Percentiles rank a stretch among this genome's conserved stretches.
Evolutionary conservation across 768 basidiomycete species (phyloP).

Genomic region (Xerocomellus dryophilus): DNA sequence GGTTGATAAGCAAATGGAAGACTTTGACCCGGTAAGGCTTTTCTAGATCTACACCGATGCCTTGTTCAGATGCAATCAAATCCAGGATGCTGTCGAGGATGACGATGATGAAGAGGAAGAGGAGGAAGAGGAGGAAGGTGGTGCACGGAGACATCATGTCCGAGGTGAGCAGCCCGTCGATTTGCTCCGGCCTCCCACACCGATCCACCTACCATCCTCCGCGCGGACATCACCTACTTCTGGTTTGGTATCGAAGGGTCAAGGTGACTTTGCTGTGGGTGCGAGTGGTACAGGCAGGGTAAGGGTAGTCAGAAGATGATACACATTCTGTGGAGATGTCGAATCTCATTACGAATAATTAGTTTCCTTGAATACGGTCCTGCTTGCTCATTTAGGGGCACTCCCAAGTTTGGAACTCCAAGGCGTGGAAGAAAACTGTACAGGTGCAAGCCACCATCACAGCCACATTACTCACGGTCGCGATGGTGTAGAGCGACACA

Average conservation of each 20-base stretch:
- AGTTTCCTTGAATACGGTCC: conserved; percentile 3
- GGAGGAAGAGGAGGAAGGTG: conserved; percentile 32
- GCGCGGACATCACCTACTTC: conserved; percentile 52
- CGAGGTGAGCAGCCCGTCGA: conserved; percentile 38
- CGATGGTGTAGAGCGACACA: conserved; percentile 20
- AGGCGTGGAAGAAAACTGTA: conserved; percentile 46
- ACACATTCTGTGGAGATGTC: conserved; percentile 17
- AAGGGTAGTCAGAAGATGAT: conserved; percentile 49
- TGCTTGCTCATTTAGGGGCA: conserved; percentile 8
- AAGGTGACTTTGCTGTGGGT: conserved; percentile 33
- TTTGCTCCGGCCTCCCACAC: conserved; percentile 39
- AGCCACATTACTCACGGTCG: conserved; percentile 41
- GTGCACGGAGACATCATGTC: conserved; percentile 26
- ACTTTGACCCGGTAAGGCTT: conserved; percentile 71
- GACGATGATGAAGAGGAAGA: conserved; percentile 59
- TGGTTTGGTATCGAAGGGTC: conserved; percentile 44
- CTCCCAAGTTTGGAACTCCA: conserved; percentile 16
- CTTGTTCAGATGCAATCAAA: conserved; percentile 10
- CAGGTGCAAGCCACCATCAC: conserved; percentile 50
- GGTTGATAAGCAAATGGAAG: conserved; percentile 76
- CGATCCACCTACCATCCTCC: conserved; percentile 41
- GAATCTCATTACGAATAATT: conserved; percentile 12
- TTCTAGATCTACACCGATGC: not conserved
- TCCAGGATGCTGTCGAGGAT: conserved; percentile 52
- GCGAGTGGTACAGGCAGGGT: conserved; percentile 42